A percentile compares a stretch with the other conserved stretches of the same genome.
These are phyloP conservation scores for Cyclotella sp. DNA, from an alignment of 108 stramenopile species.

Conservation along the genomic window DNA sequence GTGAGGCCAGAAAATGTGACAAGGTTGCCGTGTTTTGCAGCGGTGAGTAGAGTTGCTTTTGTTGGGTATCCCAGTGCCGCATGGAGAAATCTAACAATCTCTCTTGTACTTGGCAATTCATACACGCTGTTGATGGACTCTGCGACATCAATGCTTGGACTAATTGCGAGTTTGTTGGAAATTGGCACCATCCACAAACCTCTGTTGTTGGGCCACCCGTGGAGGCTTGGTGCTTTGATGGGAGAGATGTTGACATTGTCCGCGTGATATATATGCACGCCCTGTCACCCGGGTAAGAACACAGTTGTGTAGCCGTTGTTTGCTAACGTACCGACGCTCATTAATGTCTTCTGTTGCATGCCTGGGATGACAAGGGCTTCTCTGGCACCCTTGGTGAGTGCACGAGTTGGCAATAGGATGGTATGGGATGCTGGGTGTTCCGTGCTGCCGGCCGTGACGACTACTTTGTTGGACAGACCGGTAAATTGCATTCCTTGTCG, in stretches of 20 bases:
- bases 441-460: not conserved
- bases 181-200: conserved; percentile 3
- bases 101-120: conserved; percentile 4
- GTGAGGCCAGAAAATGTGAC: conserved; percentile 24
- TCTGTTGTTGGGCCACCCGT: not conserved
- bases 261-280: not conserved
- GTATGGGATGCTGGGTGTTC: conserved; percentile 6
- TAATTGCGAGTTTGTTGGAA: not conserved
- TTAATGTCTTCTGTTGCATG: conserved; percentile 9
- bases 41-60: conserved; percentile 21
- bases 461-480: conserved; percentile 11
- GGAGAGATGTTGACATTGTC: not conserved
- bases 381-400: not conserved
- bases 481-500: not conserved
- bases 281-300: conserved; percentile 16
- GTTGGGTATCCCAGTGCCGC: conserved; percentile 16
- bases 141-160: not conserved
- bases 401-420: not conserved
- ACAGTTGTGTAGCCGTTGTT: conserved; percentile 26
- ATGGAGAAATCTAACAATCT: conserved; percentile 25
- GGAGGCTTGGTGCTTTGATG: not conserved
- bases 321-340: conserved; percentile 12
- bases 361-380: conserved; percentile 16
- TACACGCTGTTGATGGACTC: not conserved
- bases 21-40: conserved; percentile 4